These are phyloP conservation scores for Maudiozyma saulgeensis DNA, from an alignment of 805 yeast species.

Conservation along the genomic window DNA sequence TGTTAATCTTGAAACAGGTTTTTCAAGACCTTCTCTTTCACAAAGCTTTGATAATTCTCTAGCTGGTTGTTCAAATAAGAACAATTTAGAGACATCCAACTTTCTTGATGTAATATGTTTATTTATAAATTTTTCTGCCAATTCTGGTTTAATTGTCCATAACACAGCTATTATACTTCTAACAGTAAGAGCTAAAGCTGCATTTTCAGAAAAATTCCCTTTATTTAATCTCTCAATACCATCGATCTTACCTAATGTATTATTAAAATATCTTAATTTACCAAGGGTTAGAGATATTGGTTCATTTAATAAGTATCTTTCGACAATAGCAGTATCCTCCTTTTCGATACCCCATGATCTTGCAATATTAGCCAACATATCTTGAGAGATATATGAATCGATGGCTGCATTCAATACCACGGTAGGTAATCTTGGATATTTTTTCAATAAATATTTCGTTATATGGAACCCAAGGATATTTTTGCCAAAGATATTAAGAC, in stretches of 20 bases:
- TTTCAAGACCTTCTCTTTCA: slow-evolving; percentile 59
- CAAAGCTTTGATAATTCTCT: slow-evolving; percentile 73
- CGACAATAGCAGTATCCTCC: slow-evolving; percentile 54
- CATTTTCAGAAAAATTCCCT: slow-evolving; percentile 24
- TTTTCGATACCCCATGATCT: slow-evolving; percentile 82
- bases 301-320: slow-evolving; percentile 60
- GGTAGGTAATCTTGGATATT: slow-evolving; percentile 85
- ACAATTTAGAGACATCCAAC: slow-evolving; percentile 61
- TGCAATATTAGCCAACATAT: slow-evolving; percentile 57
- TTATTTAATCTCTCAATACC: slow-evolving; percentile 45
- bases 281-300: slow-evolving; percentile 62
- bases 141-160: slow-evolving; percentile 42
- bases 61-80: slow-evolving; percentile 77
- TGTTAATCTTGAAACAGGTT: slow-evolving; percentile 71
- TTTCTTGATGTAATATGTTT: slow-evolving; percentile 77
- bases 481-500: slow-evolving; percentile 75
- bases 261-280: slow-evolving; percentile 43
- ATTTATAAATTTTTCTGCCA: slow-evolving; percentile 58
- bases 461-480: slow-evolving; percentile 66
- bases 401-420: slow-evolving; percentile 67
- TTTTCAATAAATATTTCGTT: slow-evolving; percentile 59
- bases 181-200: slow-evolving; percentile 56
- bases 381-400: slow-evolving; percentile 62
- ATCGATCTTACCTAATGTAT: slow-evolving; percentile 28
- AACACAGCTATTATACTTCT: slow-evolving; percentile 78